phyloP scores from a whole-genome alignment of 768 basidiomycete species.

The Fibroporia radiculosa region DNA sequence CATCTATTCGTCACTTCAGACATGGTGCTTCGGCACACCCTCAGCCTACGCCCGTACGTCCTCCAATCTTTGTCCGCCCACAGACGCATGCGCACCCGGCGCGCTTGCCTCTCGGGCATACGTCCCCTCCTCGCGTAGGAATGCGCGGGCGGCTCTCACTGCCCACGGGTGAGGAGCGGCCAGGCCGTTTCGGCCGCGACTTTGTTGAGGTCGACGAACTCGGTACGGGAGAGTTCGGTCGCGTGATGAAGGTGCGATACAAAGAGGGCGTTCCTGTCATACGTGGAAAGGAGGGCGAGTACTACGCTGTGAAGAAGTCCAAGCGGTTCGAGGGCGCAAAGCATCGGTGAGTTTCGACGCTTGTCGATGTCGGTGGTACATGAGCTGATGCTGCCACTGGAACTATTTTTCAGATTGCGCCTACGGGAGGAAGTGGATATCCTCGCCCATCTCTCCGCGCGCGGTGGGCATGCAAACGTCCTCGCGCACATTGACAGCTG shows the following conservation, averaged over 20 bases:
- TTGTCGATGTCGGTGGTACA: neutral
- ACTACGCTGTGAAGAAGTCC: slow-evolving; percentile 91
- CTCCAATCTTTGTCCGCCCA: slow-evolving; percentile 7
- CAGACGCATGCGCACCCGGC: slow-evolving; percentile 14
- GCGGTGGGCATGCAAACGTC: slow-evolving; percentile 63
- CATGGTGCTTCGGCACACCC: slow-evolving; percentile 1
- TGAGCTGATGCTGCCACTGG: neutral
- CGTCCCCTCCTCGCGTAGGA: neutral
- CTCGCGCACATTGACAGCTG: slow-evolving; percentile 89
- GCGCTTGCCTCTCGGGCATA: slow-evolving; percentile 7
- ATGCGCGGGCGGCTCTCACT: slow-evolving; percentile 13
- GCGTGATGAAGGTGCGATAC: slow-evolving; percentile 75
- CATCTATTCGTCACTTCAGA: slow-evolving; percentile 4
- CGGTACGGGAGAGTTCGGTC: slow-evolving; percentile 90
- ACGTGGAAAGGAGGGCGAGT: slow-evolving; percentile 17
- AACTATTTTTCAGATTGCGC: slow-evolving; percentile 47
- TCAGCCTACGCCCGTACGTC: slow-evolving; percentile 4
- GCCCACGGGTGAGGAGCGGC: slow-evolving; percentile 36
- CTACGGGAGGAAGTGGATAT: slow-evolving; percentile 94
- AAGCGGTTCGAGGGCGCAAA: slow-evolving; percentile 86
- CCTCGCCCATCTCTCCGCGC: slow-evolving; percentile 59
- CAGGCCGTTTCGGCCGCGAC: slow-evolving; percentile 69
- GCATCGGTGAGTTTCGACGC: slow-evolving; percentile 60
- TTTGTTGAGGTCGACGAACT: slow-evolving; percentile 76
- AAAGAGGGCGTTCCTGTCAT: slow-evolving; percentile 32